Conservation (phyloP, 257 asterid genomes). For the Capsicum chinense region DNA sequence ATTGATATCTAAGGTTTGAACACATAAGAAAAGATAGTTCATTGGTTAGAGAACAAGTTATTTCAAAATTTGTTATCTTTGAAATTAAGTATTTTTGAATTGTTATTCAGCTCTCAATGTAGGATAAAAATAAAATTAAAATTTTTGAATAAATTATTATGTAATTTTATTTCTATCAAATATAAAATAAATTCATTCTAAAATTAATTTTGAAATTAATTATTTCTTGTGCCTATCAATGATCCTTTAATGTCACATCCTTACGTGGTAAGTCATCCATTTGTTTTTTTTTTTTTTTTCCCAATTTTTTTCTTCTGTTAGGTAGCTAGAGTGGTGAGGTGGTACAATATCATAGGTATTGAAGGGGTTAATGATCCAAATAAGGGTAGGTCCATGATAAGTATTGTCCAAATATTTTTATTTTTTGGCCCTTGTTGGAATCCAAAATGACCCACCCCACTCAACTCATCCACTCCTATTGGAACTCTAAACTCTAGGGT, state of each 20-base stretch:
- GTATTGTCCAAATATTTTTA: not conserved
- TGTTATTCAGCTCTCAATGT: too few species aligned
- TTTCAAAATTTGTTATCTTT: too few species aligned
- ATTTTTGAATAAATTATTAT: too few species aligned
- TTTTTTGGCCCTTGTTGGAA: not conserved
- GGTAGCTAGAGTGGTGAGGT: constrained; percentile 9
- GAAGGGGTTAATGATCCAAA: not conserved
- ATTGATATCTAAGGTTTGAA: not conserved
- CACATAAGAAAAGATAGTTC: not conserved
- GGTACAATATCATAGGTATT: not conserved
- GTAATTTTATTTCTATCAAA: too few species aligned
- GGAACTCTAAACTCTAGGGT: not conserved
- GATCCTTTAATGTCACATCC: too few species aligned
- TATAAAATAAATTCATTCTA: too few species aligned
- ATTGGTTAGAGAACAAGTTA: too few species aligned
- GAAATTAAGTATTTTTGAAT: too few species aligned
- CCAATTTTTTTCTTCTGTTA: not conserved
- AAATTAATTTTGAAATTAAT: too few species aligned
- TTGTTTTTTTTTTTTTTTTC: not conserved
- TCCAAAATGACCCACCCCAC: not conserved
- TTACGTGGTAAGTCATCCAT: not conserved
- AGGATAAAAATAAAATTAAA: too few species aligned
- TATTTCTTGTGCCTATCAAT: too few species aligned
- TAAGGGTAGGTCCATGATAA: not conserved
- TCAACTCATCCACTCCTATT: not conserved